Evolutionary conservation across 2,329 filamentous ascomycete genomes (phyloP).

Genomic region (Cladosporium sp.): DNA sequence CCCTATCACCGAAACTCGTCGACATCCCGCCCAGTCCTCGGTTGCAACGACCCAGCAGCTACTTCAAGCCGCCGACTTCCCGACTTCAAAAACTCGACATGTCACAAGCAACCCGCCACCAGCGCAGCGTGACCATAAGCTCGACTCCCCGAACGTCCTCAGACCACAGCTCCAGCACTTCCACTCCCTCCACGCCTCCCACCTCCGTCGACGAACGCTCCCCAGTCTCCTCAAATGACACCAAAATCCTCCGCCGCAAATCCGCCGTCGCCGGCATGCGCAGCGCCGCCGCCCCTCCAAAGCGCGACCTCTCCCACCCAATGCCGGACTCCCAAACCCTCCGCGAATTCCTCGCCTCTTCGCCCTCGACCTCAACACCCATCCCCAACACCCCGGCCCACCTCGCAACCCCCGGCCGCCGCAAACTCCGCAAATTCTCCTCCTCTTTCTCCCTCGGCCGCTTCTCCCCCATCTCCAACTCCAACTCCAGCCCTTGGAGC

Average conservation of each 20-base stretch:
- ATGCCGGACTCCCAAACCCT: slow-evolving; percentile 3
- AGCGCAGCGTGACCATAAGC: not conserved
- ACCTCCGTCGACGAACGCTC: slow-evolving; percentile 10
- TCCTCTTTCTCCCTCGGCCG: slow-evolving; percentile 19
- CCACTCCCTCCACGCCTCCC: slow-evolving; percentile 7
- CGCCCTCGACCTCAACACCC: not conserved
- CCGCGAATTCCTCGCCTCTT: slow-evolving; percentile 3
- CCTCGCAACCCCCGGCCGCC: not conserved
- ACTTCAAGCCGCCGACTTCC: not conserved
- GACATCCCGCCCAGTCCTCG: slow-evolving; percentile 9
- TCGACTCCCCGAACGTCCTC: slow-evolving; percentile 4
- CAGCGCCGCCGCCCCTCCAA: not conserved
- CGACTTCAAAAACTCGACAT: slow-evolving; percentile 1
- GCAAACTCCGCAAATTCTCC: slow-evolving; percentile 19
- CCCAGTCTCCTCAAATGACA: not conserved
- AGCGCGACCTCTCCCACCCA: not conserved
- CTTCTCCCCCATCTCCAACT: slow-evolving; percentile 14
- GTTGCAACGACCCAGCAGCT: not conserved
- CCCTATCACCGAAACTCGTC: slow-evolving; percentile 5
- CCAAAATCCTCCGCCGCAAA: slow-evolving; percentile 3
- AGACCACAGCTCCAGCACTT: slow-evolving; percentile 1
- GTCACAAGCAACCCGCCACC: not conserved
- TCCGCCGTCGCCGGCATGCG: slow-evolving; percentile 9
- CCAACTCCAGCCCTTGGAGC: slow-evolving; percentile 7
- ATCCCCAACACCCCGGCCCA: not conserved